Evolutionary conservation across 306 rosid genomes (phyloP), one percentile per base, ranked within the genome.

Genomic region (Neltuma alba): DNA sequence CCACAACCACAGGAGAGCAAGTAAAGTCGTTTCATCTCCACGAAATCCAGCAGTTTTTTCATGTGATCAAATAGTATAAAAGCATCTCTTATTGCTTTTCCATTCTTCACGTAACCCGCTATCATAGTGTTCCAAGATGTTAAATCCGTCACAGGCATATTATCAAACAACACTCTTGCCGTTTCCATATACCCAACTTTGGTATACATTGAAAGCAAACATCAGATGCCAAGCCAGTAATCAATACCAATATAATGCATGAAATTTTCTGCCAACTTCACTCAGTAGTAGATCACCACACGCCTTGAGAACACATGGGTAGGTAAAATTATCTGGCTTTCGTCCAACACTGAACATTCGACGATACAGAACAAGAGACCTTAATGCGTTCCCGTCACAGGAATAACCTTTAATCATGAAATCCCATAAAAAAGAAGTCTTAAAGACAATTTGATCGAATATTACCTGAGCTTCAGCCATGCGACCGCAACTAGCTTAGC

Each of bases 241-340:
- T 80, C 81, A 85, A 40, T 25, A 76, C 91, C 85, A 80, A n/a
- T n/a, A n/a, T n/a, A n/a, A 86, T 31, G 82, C 79, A 54, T 87
- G 96, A 83, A 91, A 81, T 64, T 42, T 77, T 75, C 63, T 86
- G 33, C 91, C 91, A n/a, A 81, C 83, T 65, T 67, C 86, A 54
- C 20, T 23, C 64, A 82, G 47, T 64, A 86, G 48, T 81, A 84
- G 76, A 76, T 87, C 89, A 42, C 92, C 92, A 21, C 93, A 89
- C 6, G 88, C 92, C 81, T 89, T 86, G 9, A 89, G 85, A 60
- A 89, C 89, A 87, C 77, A 89, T 28, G 92, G 92, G 75, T 84
- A 89, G n/a, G 92, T 88, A 64, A 82, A 91, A 40, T 91, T 74
- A 65, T 91, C 88, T 4, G 82, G 80, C 77, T 77, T 86, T 25